Base-by-base conservation (phyloP, 108 stramenopile species). In the Pseudonitzschia pungens region DNA sequence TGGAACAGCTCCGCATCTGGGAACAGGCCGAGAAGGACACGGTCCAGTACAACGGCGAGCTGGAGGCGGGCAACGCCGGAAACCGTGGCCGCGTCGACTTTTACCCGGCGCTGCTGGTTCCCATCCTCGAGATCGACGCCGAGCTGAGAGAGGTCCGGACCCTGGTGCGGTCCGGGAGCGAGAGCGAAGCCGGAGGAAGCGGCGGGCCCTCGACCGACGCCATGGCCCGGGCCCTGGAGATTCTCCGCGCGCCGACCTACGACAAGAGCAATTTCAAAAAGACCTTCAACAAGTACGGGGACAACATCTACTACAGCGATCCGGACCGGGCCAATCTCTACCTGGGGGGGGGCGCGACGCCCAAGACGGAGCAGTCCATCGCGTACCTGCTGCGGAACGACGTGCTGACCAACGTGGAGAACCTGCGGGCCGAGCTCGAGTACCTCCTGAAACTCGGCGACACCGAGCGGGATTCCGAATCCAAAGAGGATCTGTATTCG, bases 281-380 rank as follows among this genome's bases (percentile, higher is more conserved):
- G 62, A 81, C 84, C 7, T 95, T 95, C 77, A 95, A 95, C 75
- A 77, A 83, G 5, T 95, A 84, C 73, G 88, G 86, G 4, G 93
- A 95, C 70, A 95, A 95, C 68, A 95, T 95, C 51, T 95, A 92
- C 65, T 95, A 92, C 71, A 60, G 71, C 12, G 91, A 95, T 82
- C 90, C 93, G 0, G 91, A 92, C 71, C 80, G 91, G 18, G 91
- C 93, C 12, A 95, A 95, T 73, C 54, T 82, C 36, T 95, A 95
- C 63, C 74, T 95, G 31, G 91, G 84, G 24, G 93, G 93, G 26
- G 93, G 93, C 0, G 91, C 91, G 0, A 81, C 81, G 6, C 93
- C 93, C 0, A 87, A 87, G 27, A 79, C 76, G 15, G 75, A 86
- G 1, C 93, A 95, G 63, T 83, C 75, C 27, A 57, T 95, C 28